Conservation (phyloP, 2,329 filamentous ascomycete species). For the Colletotrichum salicis region DNA sequence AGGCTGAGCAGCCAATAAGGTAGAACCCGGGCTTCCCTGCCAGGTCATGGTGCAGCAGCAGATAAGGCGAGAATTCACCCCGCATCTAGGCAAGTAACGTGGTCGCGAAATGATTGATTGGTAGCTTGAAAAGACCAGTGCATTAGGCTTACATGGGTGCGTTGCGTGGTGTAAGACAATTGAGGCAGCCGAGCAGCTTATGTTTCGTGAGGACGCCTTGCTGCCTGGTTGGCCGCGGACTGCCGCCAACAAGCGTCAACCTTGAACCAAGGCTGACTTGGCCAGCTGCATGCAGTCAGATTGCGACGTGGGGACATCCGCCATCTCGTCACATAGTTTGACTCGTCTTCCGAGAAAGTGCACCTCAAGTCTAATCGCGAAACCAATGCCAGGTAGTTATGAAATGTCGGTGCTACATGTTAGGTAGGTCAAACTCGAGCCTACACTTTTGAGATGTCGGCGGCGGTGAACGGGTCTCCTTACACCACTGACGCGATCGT, state of each 20-base stretch:
- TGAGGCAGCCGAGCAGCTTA: slow-evolving; percentile 9
- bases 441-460: neutral
- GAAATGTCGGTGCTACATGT: neutral
- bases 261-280: slow-evolving; percentile 14
- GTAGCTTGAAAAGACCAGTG: neutral
- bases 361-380: neutral
- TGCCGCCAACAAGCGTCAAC: slow-evolving; percentile 5
- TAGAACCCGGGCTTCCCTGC: neutral
- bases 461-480: neutral
- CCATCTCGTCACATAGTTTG: neutral
- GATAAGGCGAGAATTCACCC: slow-evolving; percentile 7
- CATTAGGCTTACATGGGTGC: slow-evolving; percentile 18
- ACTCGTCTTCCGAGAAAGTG: neutral
- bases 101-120: slow-evolving; percentile 16
- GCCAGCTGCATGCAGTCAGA: neutral
- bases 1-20: neutral
- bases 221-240: slow-evolving; percentile 7
- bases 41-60: slow-evolving; percentile 2
- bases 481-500: neutral
- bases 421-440: neutral
- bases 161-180: slow-evolving; percentile 9
- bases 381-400: neutral
- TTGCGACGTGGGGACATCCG: neutral
- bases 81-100: neutral
- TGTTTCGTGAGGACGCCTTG: slow-evolving; percentile 18